A percentile compares a stretch with the other conserved stretches of the same genome.
These are phyloP conservation scores for Pyracantha coccinea DNA, from an alignment of 331 rosid species.

Conservation along the genomic window DNA sequence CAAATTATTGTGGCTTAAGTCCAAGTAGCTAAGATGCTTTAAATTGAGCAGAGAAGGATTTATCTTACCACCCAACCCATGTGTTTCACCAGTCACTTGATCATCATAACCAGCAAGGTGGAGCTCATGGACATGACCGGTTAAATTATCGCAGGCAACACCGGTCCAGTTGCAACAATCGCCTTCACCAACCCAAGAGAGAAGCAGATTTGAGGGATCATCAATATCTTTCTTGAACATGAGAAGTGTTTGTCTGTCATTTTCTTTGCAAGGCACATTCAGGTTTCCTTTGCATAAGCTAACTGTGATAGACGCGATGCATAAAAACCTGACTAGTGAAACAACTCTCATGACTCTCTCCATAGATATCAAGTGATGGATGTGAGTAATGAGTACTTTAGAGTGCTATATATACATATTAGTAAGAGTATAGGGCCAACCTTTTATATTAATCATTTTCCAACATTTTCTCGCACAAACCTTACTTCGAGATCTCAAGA, in stretches of 20 bases:
- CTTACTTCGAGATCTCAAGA: too few species aligned
- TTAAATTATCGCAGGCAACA: neutral
- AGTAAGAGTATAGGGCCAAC: too few species aligned
- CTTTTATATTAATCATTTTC: too few species aligned
- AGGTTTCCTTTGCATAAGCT: neutral
- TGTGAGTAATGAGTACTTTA: too few species aligned
- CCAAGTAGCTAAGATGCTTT: constrained; percentile 9
- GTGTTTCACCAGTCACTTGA: neutral
- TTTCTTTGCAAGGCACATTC: neutral
- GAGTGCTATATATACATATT: too few species aligned
- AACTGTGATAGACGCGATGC: neutral
- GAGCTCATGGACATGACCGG: neutral
- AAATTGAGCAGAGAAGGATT: constrained; percentile 12
- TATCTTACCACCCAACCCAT: neutral
- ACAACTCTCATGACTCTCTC: too few species aligned
- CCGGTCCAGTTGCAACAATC: neutral
- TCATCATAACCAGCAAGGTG: neutral
- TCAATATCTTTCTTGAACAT: neutral
- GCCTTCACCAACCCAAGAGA: neutral
- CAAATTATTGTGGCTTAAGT: constrained; percentile 10
- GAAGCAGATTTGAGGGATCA: neutral
- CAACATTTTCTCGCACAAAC: too few species aligned
- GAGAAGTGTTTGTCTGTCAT: neutral
- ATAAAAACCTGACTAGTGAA: neutral
- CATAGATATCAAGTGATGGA: too few species aligned